Evolutionary conservation across 2,329 filamentous ascomycete genomes (phyloP).

Genomic region (Capronia epimyces): DNA sequence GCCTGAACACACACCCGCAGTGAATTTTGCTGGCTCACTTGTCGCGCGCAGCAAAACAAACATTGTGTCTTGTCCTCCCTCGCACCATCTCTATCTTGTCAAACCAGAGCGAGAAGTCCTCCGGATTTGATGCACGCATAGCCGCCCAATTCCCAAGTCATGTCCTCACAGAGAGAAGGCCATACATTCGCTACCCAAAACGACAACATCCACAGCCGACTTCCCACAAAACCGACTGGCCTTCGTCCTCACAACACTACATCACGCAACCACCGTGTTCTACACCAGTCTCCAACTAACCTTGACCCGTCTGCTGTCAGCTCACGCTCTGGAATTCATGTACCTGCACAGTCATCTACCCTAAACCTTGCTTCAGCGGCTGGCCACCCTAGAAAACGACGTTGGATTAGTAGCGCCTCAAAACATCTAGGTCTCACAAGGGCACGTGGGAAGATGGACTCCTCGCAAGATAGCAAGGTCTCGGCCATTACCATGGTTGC

Average conservation of each 20-base stretch:
- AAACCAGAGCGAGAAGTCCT: background rate
- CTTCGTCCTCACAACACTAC: conserved; percentile 5
- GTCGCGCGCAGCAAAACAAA: background rate
- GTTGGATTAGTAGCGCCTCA: conserved; percentile 14
- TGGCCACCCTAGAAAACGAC: conserved; percentile 4
- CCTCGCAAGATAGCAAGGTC: background rate
- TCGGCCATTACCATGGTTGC: background rate
- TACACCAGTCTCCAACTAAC: background rate
- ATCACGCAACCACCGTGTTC: background rate
- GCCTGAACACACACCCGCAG: background rate
- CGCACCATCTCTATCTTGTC: background rate
- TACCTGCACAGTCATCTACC: background rate
- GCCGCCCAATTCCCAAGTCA: background rate
- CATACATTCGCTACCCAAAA: background rate
- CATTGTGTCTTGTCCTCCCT: background rate
- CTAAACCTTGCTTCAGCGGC: background rate
- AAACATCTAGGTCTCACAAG: conserved; percentile 10
- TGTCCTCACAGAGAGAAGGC: conserved; percentile 1
- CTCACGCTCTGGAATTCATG: background rate
- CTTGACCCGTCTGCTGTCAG: background rate
- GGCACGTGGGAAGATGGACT: conserved; percentile 6
- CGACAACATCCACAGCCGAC: background rate
- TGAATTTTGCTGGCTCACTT: background rate
- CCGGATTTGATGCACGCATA: background rate
- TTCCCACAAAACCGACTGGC: conserved; percentile 6